Percentiles rank a stretch among this genome's conserved stretches.
Conservation (phyloP, 345 rosid species). For the Acer negundo region DNA sequence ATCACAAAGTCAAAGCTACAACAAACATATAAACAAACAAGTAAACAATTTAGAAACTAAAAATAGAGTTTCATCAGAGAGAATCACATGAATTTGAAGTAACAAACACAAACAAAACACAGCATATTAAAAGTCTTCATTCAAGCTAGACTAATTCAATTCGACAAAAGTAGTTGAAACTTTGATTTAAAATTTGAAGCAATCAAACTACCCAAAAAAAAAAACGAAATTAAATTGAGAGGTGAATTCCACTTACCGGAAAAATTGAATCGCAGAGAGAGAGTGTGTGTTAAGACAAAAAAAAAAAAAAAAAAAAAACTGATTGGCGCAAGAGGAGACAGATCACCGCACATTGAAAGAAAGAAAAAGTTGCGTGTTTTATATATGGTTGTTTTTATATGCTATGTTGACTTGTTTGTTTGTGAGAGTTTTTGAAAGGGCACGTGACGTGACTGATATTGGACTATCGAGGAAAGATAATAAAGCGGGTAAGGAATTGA, state of each 20-base stretch:
- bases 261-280: background rate
- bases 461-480: too few species aligned
- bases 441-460: background rate
- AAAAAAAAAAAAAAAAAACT: background rate
- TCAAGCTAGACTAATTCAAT: background rate
- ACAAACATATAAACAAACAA: background rate
- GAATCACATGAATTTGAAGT: background rate
- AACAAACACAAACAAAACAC: background rate
- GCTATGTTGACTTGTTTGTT: background rate
- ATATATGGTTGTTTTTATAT: background rate
- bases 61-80: background rate
- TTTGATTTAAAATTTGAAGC: background rate
- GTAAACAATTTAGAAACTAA: background rate
- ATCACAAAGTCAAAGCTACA: background rate
- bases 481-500: too few species aligned
- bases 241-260: background rate
- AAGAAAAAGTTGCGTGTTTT: background rate
- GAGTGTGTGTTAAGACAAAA: background rate
- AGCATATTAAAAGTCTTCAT: background rate
- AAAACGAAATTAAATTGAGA: background rate
- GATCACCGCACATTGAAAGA: background rate
- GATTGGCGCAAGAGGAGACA: slow-evolving; percentile 7
- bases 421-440: background rate
- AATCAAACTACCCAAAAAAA: background rate
- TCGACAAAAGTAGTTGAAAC: background rate